Conservation (phyloP, 1,284 basidiomycete species). For the Sporisorium reilianum region DNA sequence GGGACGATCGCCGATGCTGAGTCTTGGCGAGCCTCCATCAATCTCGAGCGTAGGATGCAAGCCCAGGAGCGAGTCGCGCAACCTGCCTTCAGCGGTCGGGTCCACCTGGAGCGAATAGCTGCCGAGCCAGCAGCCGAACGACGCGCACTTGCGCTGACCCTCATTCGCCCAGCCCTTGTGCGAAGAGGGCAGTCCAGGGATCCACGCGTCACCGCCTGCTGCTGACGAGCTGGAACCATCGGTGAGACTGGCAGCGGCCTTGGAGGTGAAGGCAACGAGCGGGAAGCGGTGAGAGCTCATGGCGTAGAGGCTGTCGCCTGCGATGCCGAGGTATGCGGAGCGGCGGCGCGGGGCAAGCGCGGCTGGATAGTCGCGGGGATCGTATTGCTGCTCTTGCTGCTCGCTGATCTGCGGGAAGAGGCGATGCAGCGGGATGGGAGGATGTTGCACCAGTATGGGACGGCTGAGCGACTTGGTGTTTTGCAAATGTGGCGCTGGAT, state of each 20-base stretch:
- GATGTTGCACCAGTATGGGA: constrained; percentile 57
- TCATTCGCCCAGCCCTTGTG: constrained; percentile 43
- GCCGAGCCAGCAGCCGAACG: constrained; percentile 62
- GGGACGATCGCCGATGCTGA: constrained; percentile 43
- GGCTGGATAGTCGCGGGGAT: not conserved
- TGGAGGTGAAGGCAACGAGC: constrained; percentile 54
- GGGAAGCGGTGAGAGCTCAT: constrained; percentile 59
- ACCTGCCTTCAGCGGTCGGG: constrained; percentile 32
- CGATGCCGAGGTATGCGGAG: constrained; percentile 59
- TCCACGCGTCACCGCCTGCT: constrained; percentile 12
- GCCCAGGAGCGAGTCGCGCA: constrained; percentile 38
- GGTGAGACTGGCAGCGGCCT: constrained; percentile 31
- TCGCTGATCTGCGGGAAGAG: constrained; percentile 53
- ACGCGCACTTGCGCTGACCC: constrained; percentile 44
- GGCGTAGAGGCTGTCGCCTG: constrained; percentile 60
- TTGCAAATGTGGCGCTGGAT: constrained; percentile 50
- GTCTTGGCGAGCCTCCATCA: constrained; percentile 29
- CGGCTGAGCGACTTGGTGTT: constrained; percentile 50
- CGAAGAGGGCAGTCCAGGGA: constrained; percentile 30
- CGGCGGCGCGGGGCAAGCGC: constrained; percentile 17
- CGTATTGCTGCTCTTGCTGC: constrained; percentile 7
- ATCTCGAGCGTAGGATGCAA: constrained; percentile 43
- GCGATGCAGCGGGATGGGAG: constrained; percentile 41
- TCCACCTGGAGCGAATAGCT: constrained; percentile 51
- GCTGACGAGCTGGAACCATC: constrained; percentile 25